Base-by-base conservation (phyloP, 1,284 basidiomycete species). In the Trametes polyzona region DNA sequence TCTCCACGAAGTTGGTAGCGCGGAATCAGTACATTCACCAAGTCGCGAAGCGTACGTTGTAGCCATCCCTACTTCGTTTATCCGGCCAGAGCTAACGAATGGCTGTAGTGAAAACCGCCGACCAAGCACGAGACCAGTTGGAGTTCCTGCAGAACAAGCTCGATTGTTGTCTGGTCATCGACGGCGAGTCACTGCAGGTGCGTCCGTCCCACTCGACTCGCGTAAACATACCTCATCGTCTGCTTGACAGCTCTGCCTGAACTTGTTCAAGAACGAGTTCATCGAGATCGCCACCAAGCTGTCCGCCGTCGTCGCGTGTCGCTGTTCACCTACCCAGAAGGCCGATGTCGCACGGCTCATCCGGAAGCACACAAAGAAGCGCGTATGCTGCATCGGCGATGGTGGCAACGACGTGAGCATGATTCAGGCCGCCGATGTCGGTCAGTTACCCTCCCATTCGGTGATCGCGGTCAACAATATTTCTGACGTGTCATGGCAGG, bases 251-350 rank as follows among this genome's bases (percentile, higher is more conserved):
- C 85, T 97, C 8, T 97, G 93, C 67, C 76, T 98, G 30, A 92
- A 92, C 64, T 75, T 91, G 39, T 98, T 96, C 83, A 86, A 90
- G 69, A 90, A 89, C 56, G 95, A 98, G 70, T 99, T 99, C 69
- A 92, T 99, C 65, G 91, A 93, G 69, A 91, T 99, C 47, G 88
- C 96, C 0, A 98, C 96, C 1, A 97, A 98, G 70, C 81, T 99
- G 0, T 93, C 96, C 0, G 93, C 95, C 0, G 97, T 99, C 1
- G 96, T 98, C 3, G 96, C 96, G 0, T 99, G 97, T 68, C 89
- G 97, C 24, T 99, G 96, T 73, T 98, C 96, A 3, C 97, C 97
- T 0, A 98, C 96, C 0, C 97, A 99, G 72, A 99, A 99, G 73
- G 96, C 97, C 6, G 96, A 98, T 68, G 93, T 99, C 3, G 97